Evolutionary conservation across 2,329 filamentous ascomycete species (phyloP), one percentile per base, ranked within the genome.

Genomic region (Phyllosticta citribraziliensis): DNA sequence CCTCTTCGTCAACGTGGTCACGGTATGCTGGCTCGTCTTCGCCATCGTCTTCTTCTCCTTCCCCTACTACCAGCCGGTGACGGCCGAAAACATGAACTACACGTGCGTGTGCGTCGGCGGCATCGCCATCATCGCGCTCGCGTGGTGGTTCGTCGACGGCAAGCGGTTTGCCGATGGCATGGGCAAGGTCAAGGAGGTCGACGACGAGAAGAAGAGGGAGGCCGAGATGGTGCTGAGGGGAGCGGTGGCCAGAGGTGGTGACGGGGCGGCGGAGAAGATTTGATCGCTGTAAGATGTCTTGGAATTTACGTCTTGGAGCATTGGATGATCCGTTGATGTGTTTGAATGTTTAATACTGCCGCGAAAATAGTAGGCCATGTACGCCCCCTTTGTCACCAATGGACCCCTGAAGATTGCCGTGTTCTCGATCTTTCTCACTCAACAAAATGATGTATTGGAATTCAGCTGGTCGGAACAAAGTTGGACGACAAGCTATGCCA

Each of bases 21-120:
- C 60, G 1, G 27, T 61, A 12, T 19, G 11, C 25, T 61, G 60
- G 60, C 60, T 61, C 25, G 24, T 35, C n/a, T 77, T 78, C 55
- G 75, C 75, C 4, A 74, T 78, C 25, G 68, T 78, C 1, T 77
- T 79, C 66, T 78, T 77, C 67, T 76, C 73, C 1, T 78, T 79
- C 65, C 77, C 76, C 0, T 78, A 76, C 58, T 66, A 70, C 51
- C 72, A 70, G 67, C 76, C 76, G 0, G 75, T 76, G 9, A 60
- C 52, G 33, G 66, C 66, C 1, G 62, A 64, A 25, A 79, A 78
- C 61, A 80, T 80, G 78, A 80, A 79, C 62, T 79, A 80, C 63
- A 79, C 78, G 1, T 79, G 78, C 55, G 75, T 78, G 0, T 75
- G 77, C 12, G 74, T 79, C 5, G 77, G 76, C 1, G 77, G 72